These are phyloP conservation scores for Rhododendron kiyosumense DNA, from an alignment of 148 eudicot genomes.

Conservation along the genomic window DNA sequence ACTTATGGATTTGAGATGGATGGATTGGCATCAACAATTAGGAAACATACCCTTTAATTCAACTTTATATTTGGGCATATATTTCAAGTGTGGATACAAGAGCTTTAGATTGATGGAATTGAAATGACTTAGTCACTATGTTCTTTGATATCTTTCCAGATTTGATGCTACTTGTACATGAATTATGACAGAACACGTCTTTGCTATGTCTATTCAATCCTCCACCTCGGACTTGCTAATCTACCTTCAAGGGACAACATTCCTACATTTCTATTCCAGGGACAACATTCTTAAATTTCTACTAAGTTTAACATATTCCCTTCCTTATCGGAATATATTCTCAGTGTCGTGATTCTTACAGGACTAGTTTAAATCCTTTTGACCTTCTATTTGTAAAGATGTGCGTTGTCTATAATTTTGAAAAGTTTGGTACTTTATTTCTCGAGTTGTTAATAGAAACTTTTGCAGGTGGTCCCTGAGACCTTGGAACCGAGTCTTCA, in stretches of 20 bases:
- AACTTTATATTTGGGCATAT: neutral
- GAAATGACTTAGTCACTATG: neutral
- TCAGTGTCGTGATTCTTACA: neutral
- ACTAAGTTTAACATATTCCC: neutral
- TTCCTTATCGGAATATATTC: neutral
- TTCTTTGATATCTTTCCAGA: neutral
- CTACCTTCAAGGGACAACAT: neutral
- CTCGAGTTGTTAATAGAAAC: conserved; percentile 11
- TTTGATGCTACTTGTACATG: neutral
- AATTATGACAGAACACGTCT: neutral
- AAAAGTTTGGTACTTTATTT: neutral
- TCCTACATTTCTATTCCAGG: neutral
- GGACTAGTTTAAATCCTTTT: neutral
- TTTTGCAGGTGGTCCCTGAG: conserved; percentile 79
- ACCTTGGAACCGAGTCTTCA: conserved; percentile 93
- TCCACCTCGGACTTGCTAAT: neutral
- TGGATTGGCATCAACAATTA: neutral
- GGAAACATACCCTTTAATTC: neutral
- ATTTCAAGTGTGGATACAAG: neutral
- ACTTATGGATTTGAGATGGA: neutral
- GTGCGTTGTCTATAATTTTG: neutral
- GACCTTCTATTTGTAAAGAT: neutral
- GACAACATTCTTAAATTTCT: neutral
- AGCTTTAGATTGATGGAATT: neutral
- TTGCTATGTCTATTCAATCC: neutral